phyloP scores from a whole-genome alignment of 352 stramenopile genomes.

The Phytophthora fragariae region DNA sequence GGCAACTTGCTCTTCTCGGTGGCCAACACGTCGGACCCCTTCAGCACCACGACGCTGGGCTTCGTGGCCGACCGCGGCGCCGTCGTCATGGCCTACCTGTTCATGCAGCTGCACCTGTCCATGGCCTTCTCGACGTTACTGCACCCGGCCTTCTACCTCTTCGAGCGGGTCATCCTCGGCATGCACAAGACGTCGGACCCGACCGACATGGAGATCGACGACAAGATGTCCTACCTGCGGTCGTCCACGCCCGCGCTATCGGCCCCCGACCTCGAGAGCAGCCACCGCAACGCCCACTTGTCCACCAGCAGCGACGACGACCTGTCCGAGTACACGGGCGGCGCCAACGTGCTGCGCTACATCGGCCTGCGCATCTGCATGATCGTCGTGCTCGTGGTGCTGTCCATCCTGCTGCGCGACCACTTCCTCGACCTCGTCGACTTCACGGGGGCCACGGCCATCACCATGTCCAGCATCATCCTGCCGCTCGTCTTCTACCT shows the following conservation, averaged over 20 bases:
- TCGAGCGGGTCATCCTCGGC: constrained; percentile 33
- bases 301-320: constrained; percentile 34
- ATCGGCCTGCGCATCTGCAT: constrained; percentile 43
- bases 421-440: constrained; percentile 57
- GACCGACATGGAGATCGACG: constrained; percentile 17
- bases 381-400: constrained; percentile 44
- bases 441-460: constrained; percentile 57
- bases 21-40: constrained; percentile 30
- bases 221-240: constrained; percentile 37
- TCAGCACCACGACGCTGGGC: constrained; percentile 17
- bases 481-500: constrained; percentile 58
- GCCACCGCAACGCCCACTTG: constrained; percentile 12
- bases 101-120: constrained; percentile 40
- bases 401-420: constrained; percentile 51
- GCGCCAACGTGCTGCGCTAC: constrained; percentile 43
- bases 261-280: constrained; percentile 37
- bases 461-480: constrained; percentile 53
- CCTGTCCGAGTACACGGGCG: constrained; percentile 45
- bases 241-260: constrained; percentile 27
- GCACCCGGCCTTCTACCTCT: constrained; percentile 41
- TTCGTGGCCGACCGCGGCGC: constrained; percentile 31
- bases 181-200: constrained; percentile 31
- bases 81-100: constrained; percentile 36
- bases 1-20: constrained; percentile 41
- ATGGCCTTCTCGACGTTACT: constrained; percentile 38